Evolutionary conservation across 352 stramenopile genomes (phyloP).

Genomic region (Phytophthora capsici): DNA sequence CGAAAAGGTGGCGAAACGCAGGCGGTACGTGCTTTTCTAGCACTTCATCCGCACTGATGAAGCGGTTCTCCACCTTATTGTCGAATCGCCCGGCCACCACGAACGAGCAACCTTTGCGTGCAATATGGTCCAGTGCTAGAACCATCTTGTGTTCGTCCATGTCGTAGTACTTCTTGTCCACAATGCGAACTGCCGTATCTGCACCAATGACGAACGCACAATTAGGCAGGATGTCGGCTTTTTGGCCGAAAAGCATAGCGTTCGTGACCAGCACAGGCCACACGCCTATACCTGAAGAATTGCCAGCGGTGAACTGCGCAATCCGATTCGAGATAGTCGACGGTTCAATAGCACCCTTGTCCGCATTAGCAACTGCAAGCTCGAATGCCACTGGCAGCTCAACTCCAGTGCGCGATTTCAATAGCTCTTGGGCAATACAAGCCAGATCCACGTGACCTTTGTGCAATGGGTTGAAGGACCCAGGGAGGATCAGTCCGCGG

Average conservation of each 20-base stretch:
- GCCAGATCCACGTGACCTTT: slow-evolving; percentile 73
- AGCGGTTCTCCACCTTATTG: slow-evolving; percentile 52
- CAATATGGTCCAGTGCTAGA: slow-evolving; percentile 74
- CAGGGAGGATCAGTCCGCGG: slow-evolving; percentile 68
- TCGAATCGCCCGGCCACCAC: slow-evolving; percentile 87
- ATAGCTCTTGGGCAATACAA: slow-evolving; percentile 47
- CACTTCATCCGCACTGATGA: slow-evolving; percentile 66
- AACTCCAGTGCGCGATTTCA: slow-evolving; percentile 36
- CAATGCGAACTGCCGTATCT: slow-evolving; percentile 87
- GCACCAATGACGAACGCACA: slow-evolving; percentile 90
- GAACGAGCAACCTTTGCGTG: slow-evolving; percentile 72
- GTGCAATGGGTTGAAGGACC: slow-evolving; percentile 88
- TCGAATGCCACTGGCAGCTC: slow-evolving; percentile 72
- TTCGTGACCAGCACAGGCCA: slow-evolving; percentile 86
- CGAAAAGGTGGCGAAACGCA: slow-evolving; percentile 69
- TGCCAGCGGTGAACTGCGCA: slow-evolving; percentile 49
- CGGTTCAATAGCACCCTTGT: slow-evolving; percentile 72
- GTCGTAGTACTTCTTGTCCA: slow-evolving; percentile 93
- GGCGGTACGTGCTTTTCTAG: slow-evolving; percentile 49
- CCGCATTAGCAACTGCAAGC: slow-evolving; percentile 76
- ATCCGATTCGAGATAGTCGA: slow-evolving; percentile 52
- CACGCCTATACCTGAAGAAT: slow-evolving; percentile 20
- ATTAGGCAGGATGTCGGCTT: slow-evolving; percentile 74
- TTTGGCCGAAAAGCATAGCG: slow-evolving; percentile 80
- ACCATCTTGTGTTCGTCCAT: slow-evolving; percentile 80